Conservation (phyloP, 2,329 filamentous ascomycete genomes). For the Neofusicoccum parvum region DNA sequence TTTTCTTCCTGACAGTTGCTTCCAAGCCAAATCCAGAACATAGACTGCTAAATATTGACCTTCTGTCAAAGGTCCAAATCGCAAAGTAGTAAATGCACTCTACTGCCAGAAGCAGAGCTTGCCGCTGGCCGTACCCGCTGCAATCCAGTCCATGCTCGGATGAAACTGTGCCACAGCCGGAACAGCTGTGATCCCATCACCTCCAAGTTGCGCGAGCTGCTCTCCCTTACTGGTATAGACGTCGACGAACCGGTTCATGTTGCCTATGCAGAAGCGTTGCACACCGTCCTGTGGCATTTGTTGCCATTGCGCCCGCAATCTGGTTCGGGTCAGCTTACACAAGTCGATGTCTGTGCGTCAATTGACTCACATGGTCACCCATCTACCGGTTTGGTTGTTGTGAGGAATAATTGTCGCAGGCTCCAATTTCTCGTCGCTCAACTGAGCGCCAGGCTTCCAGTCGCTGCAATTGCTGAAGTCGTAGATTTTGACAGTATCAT, state of each 20-base stretch:
- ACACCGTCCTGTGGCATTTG: slow-evolving; percentile 73
- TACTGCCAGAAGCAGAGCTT: slow-evolving; percentile 91
- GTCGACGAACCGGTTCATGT: slow-evolving; percentile 97
- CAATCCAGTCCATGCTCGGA: slow-evolving; percentile 85
- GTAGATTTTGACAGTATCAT: slow-evolving; percentile 93
- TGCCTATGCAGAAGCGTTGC: slow-evolving; percentile 88
- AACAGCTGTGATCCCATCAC: slow-evolving; percentile 90
- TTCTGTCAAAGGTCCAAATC: neutral
- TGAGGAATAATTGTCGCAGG: slow-evolving; percentile 73
- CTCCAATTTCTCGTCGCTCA: slow-evolving; percentile 65
- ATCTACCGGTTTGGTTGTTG: slow-evolving; percentile 94
- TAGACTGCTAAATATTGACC: neutral
- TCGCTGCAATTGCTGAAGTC: slow-evolving; percentile 60
- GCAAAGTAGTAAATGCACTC: neutral
- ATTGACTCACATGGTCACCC: slow-evolving; percentile 77
- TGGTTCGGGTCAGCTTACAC: neutral
- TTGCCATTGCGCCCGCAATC: slow-evolving; percentile 85
- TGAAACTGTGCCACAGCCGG: slow-evolving; percentile 93
- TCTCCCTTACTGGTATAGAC: slow-evolving; percentile 80
- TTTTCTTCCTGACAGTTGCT: neutral
- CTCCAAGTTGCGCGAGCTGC: slow-evolving; percentile 84
- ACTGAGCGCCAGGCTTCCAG: slow-evolving; percentile 58
- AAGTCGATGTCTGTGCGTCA: neutral
- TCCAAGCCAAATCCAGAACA: neutral
- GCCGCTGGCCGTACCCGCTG: slow-evolving; percentile 85